Evolutionary conservation across 177 flowering plant species (phyloP).

Genomic region (Vitis hybrid): DNA sequence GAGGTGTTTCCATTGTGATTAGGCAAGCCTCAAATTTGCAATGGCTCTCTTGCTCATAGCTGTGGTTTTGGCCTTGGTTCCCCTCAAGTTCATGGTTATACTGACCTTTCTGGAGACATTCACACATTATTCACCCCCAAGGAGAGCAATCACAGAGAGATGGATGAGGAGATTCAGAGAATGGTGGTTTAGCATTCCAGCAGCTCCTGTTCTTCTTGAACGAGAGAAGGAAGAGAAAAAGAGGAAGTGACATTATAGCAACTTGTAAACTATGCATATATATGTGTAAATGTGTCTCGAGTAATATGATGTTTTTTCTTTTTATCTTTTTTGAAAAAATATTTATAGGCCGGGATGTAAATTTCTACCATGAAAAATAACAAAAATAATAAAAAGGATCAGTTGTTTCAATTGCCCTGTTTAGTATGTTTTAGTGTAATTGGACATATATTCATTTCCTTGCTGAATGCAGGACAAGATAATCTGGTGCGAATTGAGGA

Average conservation of each 20-base stretch:
- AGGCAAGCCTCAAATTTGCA: constrained; percentile 80
- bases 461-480: too few relatives aligned
- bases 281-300: background rate
- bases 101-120: constrained; percentile 56
- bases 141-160: constrained; percentile 74
- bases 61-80: constrained; percentile 53
- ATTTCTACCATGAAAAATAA: background rate
- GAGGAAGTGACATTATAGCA: constrained; percentile 37
- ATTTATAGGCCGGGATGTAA: background rate
- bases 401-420: too few relatives aligned
- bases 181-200: constrained; percentile 99
- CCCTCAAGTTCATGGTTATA: constrained; percentile 51
- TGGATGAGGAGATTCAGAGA: constrained; percentile 79
- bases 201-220: constrained; percentile 87
- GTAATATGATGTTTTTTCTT: too few relatives aligned
- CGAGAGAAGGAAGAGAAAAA: constrained; percentile 65
- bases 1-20: constrained; percentile 11
- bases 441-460: too few relatives aligned
- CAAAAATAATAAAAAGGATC: background rate
- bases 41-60: constrained; percentile 46
- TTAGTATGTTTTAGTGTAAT: too few relatives aligned
- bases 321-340: too few relatives aligned
- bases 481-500: too few relatives aligned
- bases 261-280: background rate
- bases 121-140: constrained; percentile 76